Base-by-base conservation (phyloP, 768 basidiomycete genomes). In the Boletus subparvulus region DNA sequence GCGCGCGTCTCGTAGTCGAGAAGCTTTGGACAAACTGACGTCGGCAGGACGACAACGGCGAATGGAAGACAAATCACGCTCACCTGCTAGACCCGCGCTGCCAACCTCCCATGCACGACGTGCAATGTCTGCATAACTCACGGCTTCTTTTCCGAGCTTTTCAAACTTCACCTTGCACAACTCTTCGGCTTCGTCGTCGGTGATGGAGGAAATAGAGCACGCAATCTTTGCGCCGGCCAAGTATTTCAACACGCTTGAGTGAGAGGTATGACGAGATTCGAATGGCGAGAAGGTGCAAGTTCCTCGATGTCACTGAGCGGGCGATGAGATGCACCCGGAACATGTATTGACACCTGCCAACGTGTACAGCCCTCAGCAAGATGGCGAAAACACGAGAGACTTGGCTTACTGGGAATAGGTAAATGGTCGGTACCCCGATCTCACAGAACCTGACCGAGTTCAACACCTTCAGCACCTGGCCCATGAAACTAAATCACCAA, bases 211-310 rank as follows among this genome's bases (percentile, higher is more conserved):
- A 58, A 84, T 84, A 12, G 92, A 86, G 16, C 82, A 83, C 47
- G 84, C 71, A 55, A 99, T 97, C 72, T 97, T 96, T 2, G 92
- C 88, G 56, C 86, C 87, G 1, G 97, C 97, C 97, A 97, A 99
- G 67, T 98, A 96, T 60, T 87, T 91, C 41, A 99, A 76, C 1
- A 98, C 94, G 0, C 84, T 90, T 88, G 44, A 98, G 78, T 16
- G 83, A 81, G 32, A 98, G 81, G 73, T 86, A 94, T 1, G 84
- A 80, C 3, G 95, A 94, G 60, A 98, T 87, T 26, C 94, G 86
- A 17, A 98, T 83, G 9, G 96, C 94, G 44, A 98, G 86, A 2
- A 98, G 83, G 67, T 99, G 95, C 58, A 94, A 78, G 60, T 92
- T 92, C 14, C 94, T 86, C 0, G 92, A 81, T 8, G 92, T 90